Base-by-base conservation (phyloP, 129 eudicot genomes). In the Ambrosia artemisiifolia region DNA sequence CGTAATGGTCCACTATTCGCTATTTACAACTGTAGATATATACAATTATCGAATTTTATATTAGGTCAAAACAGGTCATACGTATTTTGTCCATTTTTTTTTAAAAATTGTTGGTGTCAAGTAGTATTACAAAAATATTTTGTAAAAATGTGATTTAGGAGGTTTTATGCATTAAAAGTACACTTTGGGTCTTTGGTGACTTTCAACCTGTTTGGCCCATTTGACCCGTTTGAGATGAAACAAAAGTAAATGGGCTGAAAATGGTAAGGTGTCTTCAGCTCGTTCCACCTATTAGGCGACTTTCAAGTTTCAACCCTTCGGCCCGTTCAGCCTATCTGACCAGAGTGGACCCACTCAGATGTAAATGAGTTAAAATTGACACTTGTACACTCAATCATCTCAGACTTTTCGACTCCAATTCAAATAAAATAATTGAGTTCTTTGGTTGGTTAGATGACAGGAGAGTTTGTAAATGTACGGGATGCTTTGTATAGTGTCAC, bases 401-500 rank as follows among this genome's bases (percentile, higher is more conserved):
- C 3, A 1, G 20, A 70, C 3, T 57, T 72, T 17, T 60, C 16
- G 13, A 34, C 24, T 34, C 8, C 33, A 33, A 49, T 10, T 54
- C 11, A 46, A 16, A 17, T 51, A 51, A 30, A 20, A 46, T 67
- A 54, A 79, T 30, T 7, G 24, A 13, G 49, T 66, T 73, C 20
- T 54, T 33, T 62, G 43, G 14, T 65, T 78, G 30, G 33, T 48
- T 75, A 91, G 97, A 88, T 88, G 65, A 75, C 84, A 30, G 97
- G 97, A 9, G 90, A 83, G 80, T 65, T 80, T 65, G 87, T 38
- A 49, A 88, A 79, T 55, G 95, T 88, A 30, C 85, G 43, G 70
- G 85, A 86, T 63, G 97, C 97, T 73, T 70, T 91, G 51, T 80
- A 63, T 65, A 74, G 73, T 63, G 85, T 86, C 32, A 83, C 90